Conservation (phyloP, 2,329 filamentous ascomycete genomes). For the Biscogniauxia sp. region DNA sequence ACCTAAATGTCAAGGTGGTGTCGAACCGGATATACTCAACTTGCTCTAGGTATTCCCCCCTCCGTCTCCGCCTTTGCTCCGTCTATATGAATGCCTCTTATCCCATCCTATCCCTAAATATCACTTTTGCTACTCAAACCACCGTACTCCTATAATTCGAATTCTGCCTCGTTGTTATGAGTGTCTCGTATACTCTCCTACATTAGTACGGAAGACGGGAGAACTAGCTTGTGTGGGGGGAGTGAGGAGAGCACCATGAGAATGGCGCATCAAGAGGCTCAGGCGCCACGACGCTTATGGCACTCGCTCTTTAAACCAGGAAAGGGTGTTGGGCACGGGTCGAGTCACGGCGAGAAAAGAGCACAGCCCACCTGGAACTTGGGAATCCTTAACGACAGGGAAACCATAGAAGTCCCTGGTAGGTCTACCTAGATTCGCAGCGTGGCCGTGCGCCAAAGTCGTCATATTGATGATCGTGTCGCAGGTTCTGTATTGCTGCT, state of each 20-base stretch:
- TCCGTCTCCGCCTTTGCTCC: not conserved
- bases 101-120: not conserved
- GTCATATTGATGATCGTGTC: conserved; percentile 6
- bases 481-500: conserved; percentile 58
- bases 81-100: not conserved
- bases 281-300: conserved; percentile 17
- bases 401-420: conserved; percentile 88
- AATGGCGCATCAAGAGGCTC: not conserved
- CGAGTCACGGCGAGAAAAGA: conserved; percentile 6
- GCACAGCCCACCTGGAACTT: conserved; percentile 50
- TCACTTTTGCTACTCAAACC: not conserved
- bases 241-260: not conserved
- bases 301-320: conserved; percentile 17
- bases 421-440: conserved; percentile 24
- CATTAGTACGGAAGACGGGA: not conserved
- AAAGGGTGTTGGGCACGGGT: not conserved
- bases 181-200: not conserved
- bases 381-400: conserved; percentile 78
- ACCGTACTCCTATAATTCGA: not conserved
- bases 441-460: not conserved
- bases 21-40: not conserved
- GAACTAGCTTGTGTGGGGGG: no score
- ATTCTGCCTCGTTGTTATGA: not conserved
- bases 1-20: not conserved
- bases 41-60: not conserved